Evolutionary conservation across 495 filamentous ascomycete genomes (phyloP).

Genomic region (Acidiella bohemica): DNA sequence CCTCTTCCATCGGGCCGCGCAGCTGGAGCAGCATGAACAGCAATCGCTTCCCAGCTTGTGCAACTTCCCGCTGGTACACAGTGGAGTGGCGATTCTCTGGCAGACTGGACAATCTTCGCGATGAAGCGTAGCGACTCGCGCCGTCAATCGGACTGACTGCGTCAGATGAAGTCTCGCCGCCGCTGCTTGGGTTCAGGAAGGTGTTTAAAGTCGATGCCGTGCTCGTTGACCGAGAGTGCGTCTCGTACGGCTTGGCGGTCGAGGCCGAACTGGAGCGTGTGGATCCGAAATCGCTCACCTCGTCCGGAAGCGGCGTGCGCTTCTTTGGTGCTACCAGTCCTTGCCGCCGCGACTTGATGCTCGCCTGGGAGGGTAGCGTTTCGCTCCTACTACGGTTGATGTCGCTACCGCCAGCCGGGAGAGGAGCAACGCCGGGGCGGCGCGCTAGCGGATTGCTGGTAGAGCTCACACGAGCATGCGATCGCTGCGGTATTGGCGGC

Average conservation of each 20-base stretch:
- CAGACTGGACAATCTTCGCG: constrained; percentile 67
- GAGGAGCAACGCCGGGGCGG: constrained; percentile 57
- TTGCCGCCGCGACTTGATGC: constrained; percentile 57
- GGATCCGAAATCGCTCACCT: constrained; percentile 67
- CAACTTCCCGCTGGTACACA: constrained; percentile 44
- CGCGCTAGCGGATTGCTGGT: constrained; percentile 5
- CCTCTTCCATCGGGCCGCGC: constrained; percentile 56
- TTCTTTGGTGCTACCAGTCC: constrained; percentile 50
- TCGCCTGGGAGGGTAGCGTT: constrained; percentile 51
- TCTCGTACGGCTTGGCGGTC: constrained; percentile 7
- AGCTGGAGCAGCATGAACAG: constrained; percentile 74
- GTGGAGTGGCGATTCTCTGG: constrained; percentile 54
- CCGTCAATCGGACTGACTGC: constrained; percentile 29
- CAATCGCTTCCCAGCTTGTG: constrained; percentile 75
- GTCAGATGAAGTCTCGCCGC: constrained; percentile 20
- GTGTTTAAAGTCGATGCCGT: constrained; percentile 11
- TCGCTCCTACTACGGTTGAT: constrained; percentile 84
- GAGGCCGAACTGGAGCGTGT: constrained; percentile 22
- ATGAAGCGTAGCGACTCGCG: constrained; percentile 35
- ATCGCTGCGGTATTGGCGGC: constrained; percentile 59
- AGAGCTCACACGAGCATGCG: constrained; percentile 66
- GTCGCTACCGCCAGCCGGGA: constrained; percentile 54
- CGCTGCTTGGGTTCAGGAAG: constrained; percentile 4
- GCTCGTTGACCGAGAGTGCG: constrained; percentile 10
- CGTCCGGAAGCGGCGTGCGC: constrained; percentile 59